Percentiles rank a stretch among this genome's conserved stretches.
Conservation (phyloP, 345 rosid species). For the Citrus hindsii region DNA sequence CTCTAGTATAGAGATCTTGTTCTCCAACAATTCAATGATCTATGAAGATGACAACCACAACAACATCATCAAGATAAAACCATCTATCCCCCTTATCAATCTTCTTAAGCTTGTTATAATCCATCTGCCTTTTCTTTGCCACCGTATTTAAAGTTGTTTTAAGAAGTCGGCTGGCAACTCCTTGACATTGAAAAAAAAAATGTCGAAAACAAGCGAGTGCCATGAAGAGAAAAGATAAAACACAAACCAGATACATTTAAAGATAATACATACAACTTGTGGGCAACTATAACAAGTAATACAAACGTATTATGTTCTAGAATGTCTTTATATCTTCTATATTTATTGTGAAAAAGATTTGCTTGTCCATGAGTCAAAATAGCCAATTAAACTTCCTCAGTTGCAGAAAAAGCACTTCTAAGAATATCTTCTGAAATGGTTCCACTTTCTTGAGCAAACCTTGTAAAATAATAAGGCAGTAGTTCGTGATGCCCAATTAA, state of each 20-base stretch:
- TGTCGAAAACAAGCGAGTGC: not conserved
- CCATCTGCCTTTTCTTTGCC: conserved; percentile 65
- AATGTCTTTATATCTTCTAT: no score
- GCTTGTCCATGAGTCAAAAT: not conserved
- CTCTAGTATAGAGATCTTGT: conserved; percentile 44
- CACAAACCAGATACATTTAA: not conserved
- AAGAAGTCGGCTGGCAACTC: conserved; percentile 69
- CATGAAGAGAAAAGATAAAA: not conserved
- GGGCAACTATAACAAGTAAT: conserved; percentile 36
- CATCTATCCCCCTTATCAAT: conserved; percentile 57
- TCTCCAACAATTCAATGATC: conserved; percentile 48
- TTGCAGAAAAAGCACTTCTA: conserved; percentile 57
- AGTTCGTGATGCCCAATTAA: not conserved
- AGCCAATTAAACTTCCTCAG: conserved; percentile 43
- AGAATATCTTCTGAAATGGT: conserved; percentile 66
- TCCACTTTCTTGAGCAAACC: conserved; percentile 54
- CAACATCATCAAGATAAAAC: conserved; percentile 67
- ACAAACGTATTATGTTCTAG: not conserved
- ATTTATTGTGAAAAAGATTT: not conserved
- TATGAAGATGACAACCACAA: conserved; percentile 74
- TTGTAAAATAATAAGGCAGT: conserved; percentile 31
- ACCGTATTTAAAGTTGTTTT: conserved; percentile 64
- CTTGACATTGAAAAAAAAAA: conserved; percentile 22
- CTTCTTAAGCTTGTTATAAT: conserved; percentile 62
- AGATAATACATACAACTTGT: conserved; percentile 50